Conservation (phyloP, 1,139 yeast species). For the Saccharomycopsis hybrid region DNA sequence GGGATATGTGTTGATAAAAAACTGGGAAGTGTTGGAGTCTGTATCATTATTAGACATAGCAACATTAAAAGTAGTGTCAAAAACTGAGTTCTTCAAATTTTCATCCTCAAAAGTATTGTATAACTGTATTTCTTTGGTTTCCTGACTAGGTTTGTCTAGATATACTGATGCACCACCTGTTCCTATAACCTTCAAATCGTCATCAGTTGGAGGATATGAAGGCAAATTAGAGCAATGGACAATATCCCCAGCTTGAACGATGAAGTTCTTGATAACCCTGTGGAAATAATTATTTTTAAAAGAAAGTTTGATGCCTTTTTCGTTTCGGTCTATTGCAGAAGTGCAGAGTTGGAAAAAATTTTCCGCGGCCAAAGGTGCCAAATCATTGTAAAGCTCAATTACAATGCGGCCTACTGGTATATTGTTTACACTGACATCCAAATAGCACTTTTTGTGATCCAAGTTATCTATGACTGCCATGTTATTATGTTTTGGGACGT, state of each 20-base stretch:
- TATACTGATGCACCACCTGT: constrained; percentile 47
- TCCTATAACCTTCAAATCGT: constrained; percentile 36
- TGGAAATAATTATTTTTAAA: constrained; percentile 51
- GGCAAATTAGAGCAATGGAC: constrained; percentile 30
- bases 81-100: constrained; percentile 37
- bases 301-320: constrained; percentile 26
- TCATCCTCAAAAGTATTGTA: constrained; percentile 50
- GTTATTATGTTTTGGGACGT: too few species aligned
- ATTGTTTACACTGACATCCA: constrained; percentile 67
- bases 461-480: constrained; percentile 11
- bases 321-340: constrained; percentile 28
- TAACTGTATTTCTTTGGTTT: constrained; percentile 15
- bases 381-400: constrained; percentile 85
- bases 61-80: constrained; percentile 44
- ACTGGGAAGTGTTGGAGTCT: constrained; percentile 64
- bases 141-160: constrained; percentile 25
- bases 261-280: constrained; percentile 67
- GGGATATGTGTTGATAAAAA: constrained; percentile 68
- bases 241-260: constrained; percentile 75
- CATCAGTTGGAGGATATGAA: constrained; percentile 16
- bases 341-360: constrained; percentile 47
- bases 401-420: constrained; percentile 63
- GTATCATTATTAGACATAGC: constrained; percentile 74
- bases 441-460: constrained; percentile 31
- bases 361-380: constrained; percentile 59